These are phyloP conservation scores for Brachypodium distachyon DNA, from an alignment of 202 grass and related monocot species.

Conservation along the genomic window DNA sequence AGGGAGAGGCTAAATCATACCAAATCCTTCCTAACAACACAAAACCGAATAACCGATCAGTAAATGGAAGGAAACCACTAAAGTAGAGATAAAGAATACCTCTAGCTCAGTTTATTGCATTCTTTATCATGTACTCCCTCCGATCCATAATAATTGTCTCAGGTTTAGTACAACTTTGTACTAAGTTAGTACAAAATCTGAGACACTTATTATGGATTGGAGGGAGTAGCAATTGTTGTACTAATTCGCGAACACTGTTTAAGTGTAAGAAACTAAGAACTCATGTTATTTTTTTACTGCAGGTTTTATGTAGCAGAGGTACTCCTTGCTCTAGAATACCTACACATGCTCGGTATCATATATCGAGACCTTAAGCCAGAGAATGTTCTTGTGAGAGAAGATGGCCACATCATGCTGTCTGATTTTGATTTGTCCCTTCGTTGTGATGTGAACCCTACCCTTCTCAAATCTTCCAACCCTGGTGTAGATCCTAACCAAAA, in stretches of 20 bases:
- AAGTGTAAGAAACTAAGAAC: conserved; percentile 17
- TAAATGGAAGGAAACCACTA: background rate
- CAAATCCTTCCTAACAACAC: background rate
- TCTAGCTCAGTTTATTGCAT: no score
- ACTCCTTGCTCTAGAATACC: conserved; percentile 69
- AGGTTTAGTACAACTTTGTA: no score
- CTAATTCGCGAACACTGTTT: background rate
- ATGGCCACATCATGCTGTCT: conserved; percentile 85
- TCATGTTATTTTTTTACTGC: conserved; percentile 28
- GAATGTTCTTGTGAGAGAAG: conserved; percentile 85
- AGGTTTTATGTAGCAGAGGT: conserved; percentile 85
- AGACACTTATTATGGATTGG: no score
- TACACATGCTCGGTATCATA: conserved; percentile 84
- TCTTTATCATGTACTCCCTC: no score
- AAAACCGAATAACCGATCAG: background rate
- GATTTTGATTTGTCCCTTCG: conserved; percentile 81
- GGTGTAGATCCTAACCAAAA: conserved; percentile 28
- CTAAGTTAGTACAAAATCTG: no score
- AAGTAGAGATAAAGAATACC: background rate
- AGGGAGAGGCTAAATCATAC: background rate
- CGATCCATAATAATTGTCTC: no score
- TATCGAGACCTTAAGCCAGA: conserved; percentile 87
- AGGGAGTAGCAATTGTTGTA: no score
- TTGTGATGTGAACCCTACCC: conserved; percentile 56
- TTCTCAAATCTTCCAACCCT: conserved; percentile 54